Evolutionary conservation across 805 yeast genomes (phyloP), one percentile per base, ranked within the genome.

Genomic region (Candida boidinii): DNA sequence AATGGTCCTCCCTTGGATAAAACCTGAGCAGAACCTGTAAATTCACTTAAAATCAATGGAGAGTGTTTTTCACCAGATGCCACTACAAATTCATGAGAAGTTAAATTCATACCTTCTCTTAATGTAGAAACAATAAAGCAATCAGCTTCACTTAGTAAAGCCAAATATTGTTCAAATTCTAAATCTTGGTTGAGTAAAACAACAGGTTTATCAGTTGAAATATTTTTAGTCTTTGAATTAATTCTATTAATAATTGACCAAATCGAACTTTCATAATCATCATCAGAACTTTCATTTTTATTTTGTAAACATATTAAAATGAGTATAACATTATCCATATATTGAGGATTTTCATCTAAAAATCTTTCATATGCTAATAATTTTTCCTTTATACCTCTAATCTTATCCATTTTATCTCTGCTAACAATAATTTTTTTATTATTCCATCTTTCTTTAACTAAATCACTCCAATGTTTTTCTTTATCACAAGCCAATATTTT

Each of bases 31-130:
- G 95, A 83, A 2, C 98, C 98, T 1, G 96, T 87, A 47, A 92
- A 92, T 55, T 92, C 98, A 24, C 95, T 83, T 35, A 92, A 57
- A 29, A 92, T 70, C 40, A 90, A 66, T 2, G 96, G 95, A 0
- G 95, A 80, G 42, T 80, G 77, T 38, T 73, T 73, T 26, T 71
- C 74, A 16, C 65, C 59, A 1, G 92, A 73, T 17, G 94, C 83
- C 35, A 79, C 79, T 26, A 87, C 71, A 53, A 81, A 92, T 54
- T 92, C 98, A 51, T 92, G 98, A 45, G 96, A 90, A 0, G 97
- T 88, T 49, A 92, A 66, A 48, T 92, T 92, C 87, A 92, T 83
- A 17, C 98, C 98, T 56, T 92, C 98, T 51, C 98, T 77, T 67
- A 90, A 72, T 2, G 95, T 83, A 8, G 94, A 78, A 2, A 90